phyloP scores from a whole-genome alignment of 306 rosid species.

The Rubus idaeus region DNA sequence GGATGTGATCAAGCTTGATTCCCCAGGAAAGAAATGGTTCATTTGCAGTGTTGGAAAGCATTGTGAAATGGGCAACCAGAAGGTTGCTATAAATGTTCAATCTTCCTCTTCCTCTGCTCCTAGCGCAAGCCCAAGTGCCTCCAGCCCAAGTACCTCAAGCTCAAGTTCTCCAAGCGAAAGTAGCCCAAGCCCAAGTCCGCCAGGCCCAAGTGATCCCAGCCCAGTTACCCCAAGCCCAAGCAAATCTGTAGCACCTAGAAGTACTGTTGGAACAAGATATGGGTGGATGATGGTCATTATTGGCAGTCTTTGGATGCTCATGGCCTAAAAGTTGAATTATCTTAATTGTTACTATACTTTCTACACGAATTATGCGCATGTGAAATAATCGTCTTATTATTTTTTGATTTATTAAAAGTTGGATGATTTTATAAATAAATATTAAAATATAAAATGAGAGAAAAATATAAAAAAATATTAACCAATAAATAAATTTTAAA shows the following conservation, averaged over 20 bases:
- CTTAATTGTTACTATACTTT: no score
- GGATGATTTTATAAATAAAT: no score
- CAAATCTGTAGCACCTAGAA: neutral
- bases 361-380: no score
- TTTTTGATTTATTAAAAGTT: no score
- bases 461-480: no score
- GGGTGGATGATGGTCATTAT: neutral
- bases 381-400: no score
- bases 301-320: neutral
- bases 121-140: neutral
- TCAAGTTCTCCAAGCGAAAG: neutral
- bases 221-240: neutral
- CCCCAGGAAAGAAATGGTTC: constrained; percentile 39
- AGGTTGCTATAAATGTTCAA: constrained; percentile 31
- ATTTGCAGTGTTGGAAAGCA: constrained; percentile 33
- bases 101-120: neutral
- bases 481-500: no score
- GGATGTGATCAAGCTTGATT: constrained; percentile 23
- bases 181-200: no score
- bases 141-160: neutral
- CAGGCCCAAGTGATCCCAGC: neutral
- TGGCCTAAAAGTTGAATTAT: neutral
- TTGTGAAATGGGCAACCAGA: constrained; percentile 26
- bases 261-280: neutral
- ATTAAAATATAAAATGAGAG: no score